Conservation (phyloP, 768 basidiomycete species). For the Chiua virens region DNA sequence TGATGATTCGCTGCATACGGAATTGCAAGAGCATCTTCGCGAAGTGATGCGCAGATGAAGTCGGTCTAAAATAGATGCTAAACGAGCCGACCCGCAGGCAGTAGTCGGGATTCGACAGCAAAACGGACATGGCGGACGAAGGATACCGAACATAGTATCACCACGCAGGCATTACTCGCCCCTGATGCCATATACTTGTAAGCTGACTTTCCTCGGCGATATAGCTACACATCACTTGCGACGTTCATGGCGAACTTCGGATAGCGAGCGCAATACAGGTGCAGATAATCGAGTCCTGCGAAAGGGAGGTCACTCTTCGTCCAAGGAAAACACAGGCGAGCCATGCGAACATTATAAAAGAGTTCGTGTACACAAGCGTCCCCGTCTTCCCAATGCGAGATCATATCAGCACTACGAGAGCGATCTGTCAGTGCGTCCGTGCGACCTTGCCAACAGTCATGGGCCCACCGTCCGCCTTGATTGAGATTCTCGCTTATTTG, state of each 20-base stretch:
- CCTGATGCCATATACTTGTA: constrained; percentile 21
- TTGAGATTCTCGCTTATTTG: constrained; percentile 84
- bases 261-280: constrained; percentile 64
- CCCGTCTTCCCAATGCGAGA: constrained; percentile 86
- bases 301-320: constrained; percentile 10
- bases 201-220: constrained; percentile 17
- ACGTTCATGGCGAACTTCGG: constrained; percentile 40
- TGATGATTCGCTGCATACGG: constrained; percentile 12
- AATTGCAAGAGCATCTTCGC: constrained; percentile 17
- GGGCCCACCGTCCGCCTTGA: constrained; percentile 76
- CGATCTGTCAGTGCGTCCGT: constrained; percentile 5
- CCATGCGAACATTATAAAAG: constrained; percentile 65
- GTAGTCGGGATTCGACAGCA: constrained; percentile 14
- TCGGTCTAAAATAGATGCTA: constrained; percentile 22
- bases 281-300: constrained; percentile 70
- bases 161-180: constrained; percentile 14
- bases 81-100: constrained; percentile 11
- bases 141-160: constrained; percentile 19
- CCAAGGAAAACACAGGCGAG: constrained; percentile 5
- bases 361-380: constrained; percentile 79
- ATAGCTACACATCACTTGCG: constrained; percentile 22
- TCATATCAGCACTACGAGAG: constrained; percentile 66
- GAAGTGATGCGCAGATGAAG: constrained; percentile 22
- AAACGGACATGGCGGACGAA: constrained; percentile 20
- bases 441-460: not conserved